phyloP scores from a whole-genome alignment of 2,329 filamentous ascomycete genomes.

The Nigrograna mackinnonii region DNA sequence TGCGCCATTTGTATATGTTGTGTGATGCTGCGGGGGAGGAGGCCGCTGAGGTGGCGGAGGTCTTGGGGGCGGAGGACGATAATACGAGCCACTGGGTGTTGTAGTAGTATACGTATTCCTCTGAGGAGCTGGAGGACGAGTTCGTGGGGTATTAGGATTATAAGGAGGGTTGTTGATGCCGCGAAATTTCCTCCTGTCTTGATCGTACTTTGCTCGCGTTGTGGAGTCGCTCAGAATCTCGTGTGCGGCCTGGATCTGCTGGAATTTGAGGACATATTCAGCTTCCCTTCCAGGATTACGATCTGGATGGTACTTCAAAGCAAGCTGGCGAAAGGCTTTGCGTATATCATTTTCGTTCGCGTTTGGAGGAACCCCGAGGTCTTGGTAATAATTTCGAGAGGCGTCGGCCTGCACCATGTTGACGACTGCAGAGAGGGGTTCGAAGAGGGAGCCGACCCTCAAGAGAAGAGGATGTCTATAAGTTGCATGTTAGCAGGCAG shows the following conservation, averaged over 20 bases:
- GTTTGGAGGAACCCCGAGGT: slow-evolving; percentile 71
- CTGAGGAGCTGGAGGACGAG: slow-evolving; percentile 47
- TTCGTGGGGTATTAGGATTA: slow-evolving; percentile 44
- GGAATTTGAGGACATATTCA: slow-evolving; percentile 81
- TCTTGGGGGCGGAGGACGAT: slow-evolving; percentile 31
- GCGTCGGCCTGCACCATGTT: slow-evolving; percentile 71
- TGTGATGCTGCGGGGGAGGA: slow-evolving; percentile 26
- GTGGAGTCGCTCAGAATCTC: slow-evolving; percentile 70
- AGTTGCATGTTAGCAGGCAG: slow-evolving; percentile 7
- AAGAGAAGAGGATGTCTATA: slow-evolving; percentile 1
- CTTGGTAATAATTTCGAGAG: slow-evolving; percentile 80
- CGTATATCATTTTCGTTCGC: slow-evolving; percentile 78
- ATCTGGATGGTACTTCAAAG: slow-evolving; percentile 85
- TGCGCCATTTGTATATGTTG: slow-evolving; percentile 42
- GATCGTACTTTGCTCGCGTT: slow-evolving; percentile 65
- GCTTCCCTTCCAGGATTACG: slow-evolving; percentile 82
- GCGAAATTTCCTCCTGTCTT: slow-evolving; percentile 56
- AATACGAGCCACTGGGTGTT: slow-evolving; percentile 36
- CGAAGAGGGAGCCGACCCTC: not conserved
- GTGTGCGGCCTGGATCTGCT: slow-evolving; percentile 83
- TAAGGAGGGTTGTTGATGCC: slow-evolving; percentile 32
- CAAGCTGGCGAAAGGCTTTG: slow-evolving; percentile 84
- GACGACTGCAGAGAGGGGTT: slow-evolving; percentile 18
- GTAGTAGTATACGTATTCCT: slow-evolving; percentile 47
- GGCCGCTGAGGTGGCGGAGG: slow-evolving; percentile 13